Evolutionary conservation across 2,329 filamentous ascomycete species (phyloP).

Genomic region (Stagonosporopsis vannaccii): DNA sequence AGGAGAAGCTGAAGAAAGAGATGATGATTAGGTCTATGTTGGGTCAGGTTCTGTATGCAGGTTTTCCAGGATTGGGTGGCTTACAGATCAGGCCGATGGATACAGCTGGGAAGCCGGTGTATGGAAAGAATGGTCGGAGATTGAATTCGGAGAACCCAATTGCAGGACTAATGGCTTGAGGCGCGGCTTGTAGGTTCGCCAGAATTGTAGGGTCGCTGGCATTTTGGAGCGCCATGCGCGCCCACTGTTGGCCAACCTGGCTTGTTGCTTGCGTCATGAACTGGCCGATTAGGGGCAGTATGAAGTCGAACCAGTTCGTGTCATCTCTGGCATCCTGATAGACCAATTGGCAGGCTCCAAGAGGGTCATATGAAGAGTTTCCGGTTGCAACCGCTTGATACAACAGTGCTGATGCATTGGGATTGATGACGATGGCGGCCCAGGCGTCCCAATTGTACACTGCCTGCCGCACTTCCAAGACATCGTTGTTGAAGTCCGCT

Average conservation of each 20-base stretch:
- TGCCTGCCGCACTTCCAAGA: slow-evolving; percentile 62
- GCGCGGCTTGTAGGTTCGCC: slow-evolving; percentile 55
- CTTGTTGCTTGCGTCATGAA: slow-evolving; percentile 58
- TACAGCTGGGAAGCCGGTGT: slow-evolving; percentile 63
- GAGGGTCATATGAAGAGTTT: slow-evolving; percentile 67
- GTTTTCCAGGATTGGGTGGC: background rate
- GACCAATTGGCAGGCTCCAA: slow-evolving; percentile 65
- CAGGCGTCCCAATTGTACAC: slow-evolving; percentile 67
- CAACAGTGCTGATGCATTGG: slow-evolving; percentile 67
- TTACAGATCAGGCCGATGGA: slow-evolving; percentile 67
- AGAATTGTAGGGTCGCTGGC: slow-evolving; percentile 50
- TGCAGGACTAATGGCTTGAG: slow-evolving; percentile 63
- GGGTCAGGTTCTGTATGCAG: background rate
- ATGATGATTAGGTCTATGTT: slow-evolving; percentile 66
- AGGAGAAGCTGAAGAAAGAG: slow-evolving; percentile 70
- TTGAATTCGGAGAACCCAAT: slow-evolving; percentile 65
- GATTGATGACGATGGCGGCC: slow-evolving; percentile 68
- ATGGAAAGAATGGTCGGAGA: slow-evolving; percentile 65
- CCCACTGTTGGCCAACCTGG: slow-evolving; percentile 59
- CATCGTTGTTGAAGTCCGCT: slow-evolving; percentile 63
- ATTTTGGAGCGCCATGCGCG: slow-evolving; percentile 52
- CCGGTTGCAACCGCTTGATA: slow-evolving; percentile 61
- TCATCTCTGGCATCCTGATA: slow-evolving; percentile 65
- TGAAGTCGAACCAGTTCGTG: slow-evolving; percentile 61
- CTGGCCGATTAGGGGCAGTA: slow-evolving; percentile 59